Evolutionary conservation across 139 green algal species (phyloP).

Genomic region (Yamagishiella unicocca): DNA sequence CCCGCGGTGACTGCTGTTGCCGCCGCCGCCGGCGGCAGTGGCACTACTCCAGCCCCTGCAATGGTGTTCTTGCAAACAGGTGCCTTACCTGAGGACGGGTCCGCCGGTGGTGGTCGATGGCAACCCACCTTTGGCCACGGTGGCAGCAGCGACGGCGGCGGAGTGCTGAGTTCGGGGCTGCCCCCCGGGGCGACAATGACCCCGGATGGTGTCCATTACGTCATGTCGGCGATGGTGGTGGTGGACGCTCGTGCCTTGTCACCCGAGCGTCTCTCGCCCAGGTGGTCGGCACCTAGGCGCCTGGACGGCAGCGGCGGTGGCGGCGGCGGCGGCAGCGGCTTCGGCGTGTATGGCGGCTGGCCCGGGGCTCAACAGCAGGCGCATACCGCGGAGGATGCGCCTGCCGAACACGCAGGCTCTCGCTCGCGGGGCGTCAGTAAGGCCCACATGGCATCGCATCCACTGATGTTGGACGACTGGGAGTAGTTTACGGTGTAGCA

Average conservation of each 20-base stretch:
- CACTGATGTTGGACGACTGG: not conserved
- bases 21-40: not conserved
- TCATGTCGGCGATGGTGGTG: not conserved
- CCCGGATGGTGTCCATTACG: not conserved
- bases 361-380: too few relatives aligned
- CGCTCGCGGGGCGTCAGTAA: not conserved
- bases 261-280: not conserved
- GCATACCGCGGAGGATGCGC: too few relatives aligned
- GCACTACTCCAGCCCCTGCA: not conserved
- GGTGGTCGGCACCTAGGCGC: not conserved
- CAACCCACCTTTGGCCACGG: not conserved
- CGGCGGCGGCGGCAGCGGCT: not conserved
- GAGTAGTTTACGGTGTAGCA: too few relatives aligned
- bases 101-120: too few relatives aligned
- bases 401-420: too few relatives aligned
- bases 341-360: too few relatives aligned
- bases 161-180: too few relatives aligned
- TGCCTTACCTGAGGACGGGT: too few relatives aligned
- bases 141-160: not conserved
- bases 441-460: slow-evolving; percentile 10
- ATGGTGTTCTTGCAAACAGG: not conserved
- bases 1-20: not conserved
- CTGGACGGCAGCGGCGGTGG: not conserved
- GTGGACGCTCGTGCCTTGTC: not conserved
- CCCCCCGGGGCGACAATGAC: not conserved